Evolutionary conservation across 2,329 filamentous ascomycete species (phyloP), one percentile per base, ranked within the genome.

Genomic region (Lachnum nothofagi): DNA sequence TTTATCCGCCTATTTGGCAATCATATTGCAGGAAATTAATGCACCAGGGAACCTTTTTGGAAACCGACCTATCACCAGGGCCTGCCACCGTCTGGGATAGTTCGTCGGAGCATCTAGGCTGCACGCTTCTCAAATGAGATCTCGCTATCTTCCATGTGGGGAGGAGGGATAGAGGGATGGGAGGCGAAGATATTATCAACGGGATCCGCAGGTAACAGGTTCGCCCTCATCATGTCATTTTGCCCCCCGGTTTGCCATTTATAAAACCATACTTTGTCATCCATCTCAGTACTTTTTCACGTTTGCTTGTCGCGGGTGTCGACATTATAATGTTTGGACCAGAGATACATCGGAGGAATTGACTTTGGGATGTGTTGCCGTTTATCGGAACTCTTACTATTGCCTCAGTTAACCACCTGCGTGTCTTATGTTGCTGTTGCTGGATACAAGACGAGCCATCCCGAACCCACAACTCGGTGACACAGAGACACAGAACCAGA

Each of bases 11-110:
- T 43, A 46, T 44, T 34, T 33, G 17, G 31, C 44, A 49, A 40
- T 47, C 19, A 44, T 53, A 55, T 38, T 53, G 52, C 54, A 58
- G 56, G 44, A 58, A 46, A 23, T 53, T 53, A 45, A 58, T 56
- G 56, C 54, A 51, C 22, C 29, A 44, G 37, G 22, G 25, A 22
- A 27, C 41, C 43, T 17, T n/a, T 17, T 27, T 22, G 16, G 12
- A n/a, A 23, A 52, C 43, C 52, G 52, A 4, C 49, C 54, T 52
- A 51, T 53, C 39, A n/a, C n/a, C n/a, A n/a, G n/a, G n/a, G n/a
- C n/a, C n/a, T n/a, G n/a, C n/a, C n/a, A n/a, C n/a, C n/a, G n/a
- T n/a, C n/a, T n/a, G n/a, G n/a, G n/a, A n/a, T 22, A 23, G 27
- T 19, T 19, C 17, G 22, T 24, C 29, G 17, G n/a, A 14, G 23